Evolutionary conservation across 768 basidiomycete genomes (phyloP), one percentile per base, ranked within the genome.

Genomic region (Russula foetens): DNA sequence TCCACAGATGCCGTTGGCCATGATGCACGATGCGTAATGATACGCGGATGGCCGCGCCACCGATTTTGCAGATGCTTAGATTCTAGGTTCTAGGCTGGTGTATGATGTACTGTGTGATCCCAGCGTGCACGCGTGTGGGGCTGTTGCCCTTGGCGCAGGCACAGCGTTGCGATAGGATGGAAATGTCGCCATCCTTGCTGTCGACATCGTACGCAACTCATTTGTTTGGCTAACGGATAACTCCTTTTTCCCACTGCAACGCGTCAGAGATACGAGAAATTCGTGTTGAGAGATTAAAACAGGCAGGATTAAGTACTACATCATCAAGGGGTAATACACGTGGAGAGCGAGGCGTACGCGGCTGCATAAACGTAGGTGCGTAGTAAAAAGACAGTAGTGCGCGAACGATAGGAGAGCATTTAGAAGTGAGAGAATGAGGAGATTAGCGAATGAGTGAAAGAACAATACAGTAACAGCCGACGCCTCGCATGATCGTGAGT

Each of bases 321-420:
- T 62, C 59, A 50, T 55, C 61, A 47, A 56, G 28, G 61, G 52
- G 45, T 53, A 58, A 62, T 62, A 62, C 61, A 62, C 56, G 56
- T 62, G 61, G 46, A 29, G 29, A 21, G 44, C 55, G 60, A 62
- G 61, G 56, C 61, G 61, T 53, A 44, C 50, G 51, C 23, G 39
- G 51, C 56, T 62, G 61, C 56, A 47, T 24, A 23, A 47, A 28
- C 53, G 38, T 47, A 39, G 46, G 45, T 62, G 60, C 24, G 39
- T 62, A 62, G 39, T 62, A 62, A 48, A 62, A 48, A 62, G 61
- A 62, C 61, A 62, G 61, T 53, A 56, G 19, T 28, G 61, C 53
- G 61, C 61, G 58, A 62, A 57, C 14, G 56, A 62, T 46, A 58
- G 56, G 26, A 57, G 41, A 33, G 61, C 38, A 48, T 44, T 46